These are phyloP conservation scores for Fusarium fracticaudum DNA, from an alignment of 2,329 filamentous ascomycete genomes.

Conservation along the genomic window DNA sequence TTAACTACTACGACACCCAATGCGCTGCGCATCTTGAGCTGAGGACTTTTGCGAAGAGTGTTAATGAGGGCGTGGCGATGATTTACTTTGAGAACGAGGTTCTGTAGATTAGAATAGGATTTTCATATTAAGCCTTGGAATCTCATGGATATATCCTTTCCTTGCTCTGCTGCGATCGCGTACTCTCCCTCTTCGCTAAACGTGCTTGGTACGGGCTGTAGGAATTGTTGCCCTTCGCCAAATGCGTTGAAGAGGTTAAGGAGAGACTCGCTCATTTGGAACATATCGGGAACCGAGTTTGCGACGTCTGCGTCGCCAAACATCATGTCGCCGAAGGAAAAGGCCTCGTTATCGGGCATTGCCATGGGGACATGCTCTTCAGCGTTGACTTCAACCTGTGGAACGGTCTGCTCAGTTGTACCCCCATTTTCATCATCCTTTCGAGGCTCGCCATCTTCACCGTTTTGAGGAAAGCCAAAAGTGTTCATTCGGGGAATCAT, in stretches of 20 bases:
- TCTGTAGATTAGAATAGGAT: background rate
- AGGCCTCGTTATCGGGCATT: background rate
- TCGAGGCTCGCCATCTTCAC: background rate
- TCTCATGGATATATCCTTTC: constrained; percentile 45
- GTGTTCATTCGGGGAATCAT: constrained; percentile 46
- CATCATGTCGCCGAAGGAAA: constrained; percentile 22
- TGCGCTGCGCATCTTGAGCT: constrained; percentile 47
- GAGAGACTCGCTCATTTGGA: constrained; percentile 47
- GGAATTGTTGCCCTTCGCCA: constrained; percentile 43
- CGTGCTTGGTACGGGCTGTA: constrained; percentile 15
- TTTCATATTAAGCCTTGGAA: constrained; percentile 46
- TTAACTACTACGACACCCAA: constrained; percentile 68
- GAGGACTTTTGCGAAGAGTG: constrained; percentile 44
- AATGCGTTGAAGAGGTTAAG: constrained; percentile 50
- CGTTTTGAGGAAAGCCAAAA: constrained; percentile 38
- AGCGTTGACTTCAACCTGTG: background rate
- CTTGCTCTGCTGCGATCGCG: constrained; percentile 16
- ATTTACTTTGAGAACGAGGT: constrained; percentile 57
- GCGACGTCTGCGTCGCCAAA: constrained; percentile 15
- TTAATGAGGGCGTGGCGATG: constrained; percentile 56
- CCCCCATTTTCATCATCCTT: background rate
- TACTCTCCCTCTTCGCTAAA: constrained; percentile 25
- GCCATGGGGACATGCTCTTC: background rate
- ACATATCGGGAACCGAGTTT: constrained; percentile 45
- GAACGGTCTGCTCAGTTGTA: fast-evolving